Percentiles rank a stretch among this genome's conserved stretches.
Evolutionary conservation across 441 rosid species (phyloP).

Genomic region (Gossypium lobatum): DNA sequence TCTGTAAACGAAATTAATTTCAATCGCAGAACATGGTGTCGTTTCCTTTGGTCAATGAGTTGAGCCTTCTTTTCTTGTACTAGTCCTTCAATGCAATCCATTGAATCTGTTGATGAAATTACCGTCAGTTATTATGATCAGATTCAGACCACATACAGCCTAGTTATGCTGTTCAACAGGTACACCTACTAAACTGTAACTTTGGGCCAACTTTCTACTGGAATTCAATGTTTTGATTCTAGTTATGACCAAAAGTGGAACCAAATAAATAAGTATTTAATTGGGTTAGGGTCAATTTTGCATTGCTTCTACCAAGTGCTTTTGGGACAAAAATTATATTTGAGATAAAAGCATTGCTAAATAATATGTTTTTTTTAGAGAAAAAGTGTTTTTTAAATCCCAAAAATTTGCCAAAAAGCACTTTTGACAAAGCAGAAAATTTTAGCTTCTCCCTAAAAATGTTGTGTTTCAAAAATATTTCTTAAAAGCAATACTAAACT

Average conservation of each 20-base stretch:
- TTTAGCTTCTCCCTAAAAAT: no score
- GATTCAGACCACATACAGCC: neutral
- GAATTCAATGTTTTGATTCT: neutral
- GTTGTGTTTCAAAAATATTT: no score
- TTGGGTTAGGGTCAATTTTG: no score
- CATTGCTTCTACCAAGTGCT: no score
- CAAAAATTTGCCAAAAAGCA: no score
- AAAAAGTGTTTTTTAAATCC: no score
- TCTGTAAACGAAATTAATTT: neutral
- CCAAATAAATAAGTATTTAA: neutral
- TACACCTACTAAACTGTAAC: neutral
- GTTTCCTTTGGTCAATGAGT: neutral
- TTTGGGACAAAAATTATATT: no score
- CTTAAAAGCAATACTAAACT: no score
- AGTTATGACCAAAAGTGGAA: neutral
- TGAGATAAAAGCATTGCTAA: no score
- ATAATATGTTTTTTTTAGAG: no score
- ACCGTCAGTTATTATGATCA: neutral
- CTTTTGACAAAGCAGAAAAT: no score
- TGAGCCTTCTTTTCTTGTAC: neutral
- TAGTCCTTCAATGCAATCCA: neutral
- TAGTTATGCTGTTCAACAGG: neutral
- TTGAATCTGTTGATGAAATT: neutral
- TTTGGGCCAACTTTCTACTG: neutral
- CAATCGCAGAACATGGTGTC: slow-evolving; percentile 7